phyloP scores from a whole-genome alignment of 2,329 filamentous ascomycete genomes.

The Sphaerulina populicola region DNA sequence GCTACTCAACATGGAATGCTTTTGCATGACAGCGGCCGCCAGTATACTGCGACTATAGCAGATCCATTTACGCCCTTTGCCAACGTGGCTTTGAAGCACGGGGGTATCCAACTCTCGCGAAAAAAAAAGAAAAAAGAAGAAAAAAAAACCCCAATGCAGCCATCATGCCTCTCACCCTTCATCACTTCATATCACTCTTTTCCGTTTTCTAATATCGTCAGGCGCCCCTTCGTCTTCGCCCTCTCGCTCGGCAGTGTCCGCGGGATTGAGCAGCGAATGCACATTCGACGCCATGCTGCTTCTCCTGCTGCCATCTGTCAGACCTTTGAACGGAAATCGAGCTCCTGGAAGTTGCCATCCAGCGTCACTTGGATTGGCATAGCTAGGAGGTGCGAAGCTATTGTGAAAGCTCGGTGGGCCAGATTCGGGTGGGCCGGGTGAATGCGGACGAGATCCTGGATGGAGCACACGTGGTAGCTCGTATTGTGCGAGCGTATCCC shows the following conservation, averaged over 20 bases:
- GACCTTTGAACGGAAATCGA: conserved; percentile 41
- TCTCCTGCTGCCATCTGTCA: conserved; percentile 55
- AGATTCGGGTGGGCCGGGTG: conserved; percentile 43
- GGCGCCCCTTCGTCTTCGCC: conserved; percentile 53
- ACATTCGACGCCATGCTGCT: conserved; percentile 66
- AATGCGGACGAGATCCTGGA: conserved; percentile 29
- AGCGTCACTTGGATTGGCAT: conserved; percentile 46
- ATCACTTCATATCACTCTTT: conserved; percentile 42
- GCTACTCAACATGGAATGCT: neutral
- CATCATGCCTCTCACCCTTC: neutral
- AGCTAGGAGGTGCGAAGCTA: conserved; percentile 44
- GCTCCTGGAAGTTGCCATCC: conserved; percentile 49
- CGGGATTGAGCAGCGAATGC: conserved; percentile 58
- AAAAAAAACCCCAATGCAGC: neutral
- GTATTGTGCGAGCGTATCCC: conserved; percentile 56
- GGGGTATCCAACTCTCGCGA: conserved; percentile 8
- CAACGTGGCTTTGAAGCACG: neutral
- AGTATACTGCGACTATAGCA: neutral
- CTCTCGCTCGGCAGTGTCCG: conserved; percentile 57
- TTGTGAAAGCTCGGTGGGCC: conserved; percentile 40
- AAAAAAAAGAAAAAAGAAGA: neutral
- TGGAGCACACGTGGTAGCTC: conserved; percentile 51
- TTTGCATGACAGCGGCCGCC: conserved; percentile 4
- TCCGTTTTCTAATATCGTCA: conserved; percentile 53
- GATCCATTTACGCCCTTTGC: neutral